Base-by-base conservation (phyloP, 1,284 basidiomycete genomes). In the Xerocomus subilludens region DNA sequence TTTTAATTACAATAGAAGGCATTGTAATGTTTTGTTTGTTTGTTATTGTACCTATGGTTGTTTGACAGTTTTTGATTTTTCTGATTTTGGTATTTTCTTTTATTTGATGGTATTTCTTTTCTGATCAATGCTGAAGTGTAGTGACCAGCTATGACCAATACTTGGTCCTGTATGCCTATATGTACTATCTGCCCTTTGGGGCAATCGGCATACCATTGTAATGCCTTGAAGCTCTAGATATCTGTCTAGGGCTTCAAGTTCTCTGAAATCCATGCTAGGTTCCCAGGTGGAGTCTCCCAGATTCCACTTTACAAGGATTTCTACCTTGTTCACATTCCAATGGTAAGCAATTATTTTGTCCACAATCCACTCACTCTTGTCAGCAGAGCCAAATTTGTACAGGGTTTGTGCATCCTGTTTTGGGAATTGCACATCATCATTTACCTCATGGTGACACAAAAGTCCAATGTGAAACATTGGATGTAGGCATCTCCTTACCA, bases 221-320 rank as follows among this genome's bases (percentile, higher is more conserved):
- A 42, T n/a, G 30, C 65, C 64, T 36, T 69, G 56, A 1, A 71
- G 21, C 18, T 67, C n/a, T 14, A 71, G 64, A 47, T 71, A 71
- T 13, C 58, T 38, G 7, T 68, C 70, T 8, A 68, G 30, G 49
- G 62, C 64, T 42, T 71, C 27, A 9, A 68, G 56, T 10, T 68
- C 58, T 2, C 35, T 13, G 21, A 32, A 71, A 11, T 59, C 25
- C n/a, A 56, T 27, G 32, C 32, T 25, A 30, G 56, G 47, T 38
- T 71, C 58, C 59, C 35, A 62, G 27, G 36, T 62, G 32, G 59
- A 62, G 42, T 62, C 25, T 11, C 59, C 59, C 14, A 62, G 58
- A 20, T 60, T 62, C 59, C 33, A 62, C 16, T 27, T 25, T 3
- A 62, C 23, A 2, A 71, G 38, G 49, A 69, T 60, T n/a, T n/a